Evolutionary conservation across 768 basidiomycete species (phyloP).

Genomic region (Leccinellum rugosiceps): DNA sequence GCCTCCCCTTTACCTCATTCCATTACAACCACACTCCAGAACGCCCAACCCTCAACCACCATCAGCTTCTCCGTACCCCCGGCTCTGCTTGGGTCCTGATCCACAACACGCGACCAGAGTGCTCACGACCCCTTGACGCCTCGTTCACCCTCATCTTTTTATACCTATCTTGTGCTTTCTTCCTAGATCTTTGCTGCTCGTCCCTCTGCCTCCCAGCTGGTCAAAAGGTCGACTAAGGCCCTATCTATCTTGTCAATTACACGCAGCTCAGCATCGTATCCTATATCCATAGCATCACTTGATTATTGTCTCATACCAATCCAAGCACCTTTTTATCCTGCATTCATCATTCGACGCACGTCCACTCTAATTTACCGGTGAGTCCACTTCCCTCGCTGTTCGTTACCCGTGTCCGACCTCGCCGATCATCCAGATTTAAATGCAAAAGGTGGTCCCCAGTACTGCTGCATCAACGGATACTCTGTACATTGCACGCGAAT

Average conservation of each 20-base stretch:
- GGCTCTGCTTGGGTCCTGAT: constrained; percentile 29
- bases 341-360: constrained; percentile 43
- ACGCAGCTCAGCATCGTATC: constrained; percentile 39
- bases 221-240: constrained; percentile 36
- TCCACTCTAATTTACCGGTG: constrained; percentile 48
- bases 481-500: constrained; percentile 36
- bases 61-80: constrained; percentile 28
- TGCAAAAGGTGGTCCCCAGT: constrained; percentile 68
- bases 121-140: constrained; percentile 60
- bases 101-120: constrained; percentile 39
- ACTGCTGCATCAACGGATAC: constrained; percentile 40
- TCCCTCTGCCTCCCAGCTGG: constrained; percentile 33
- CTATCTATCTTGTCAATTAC: constrained; percentile 39
- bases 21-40: constrained; percentile 35
- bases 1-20: constrained; percentile 62
- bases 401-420: constrained; percentile 20
- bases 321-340: constrained; percentile 45
- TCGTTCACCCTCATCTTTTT: constrained; percentile 43
- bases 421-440: constrained; percentile 47
- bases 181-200: constrained; percentile 38
- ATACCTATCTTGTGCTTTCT: constrained; percentile 50
- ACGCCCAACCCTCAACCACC: constrained; percentile 36
- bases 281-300: constrained; percentile 42
- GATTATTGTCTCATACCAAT: constrained; percentile 47
- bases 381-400: constrained; percentile 21